Conservation (phyloP, 768 basidiomycete genomes). For the Mycena polygramma region DNA sequence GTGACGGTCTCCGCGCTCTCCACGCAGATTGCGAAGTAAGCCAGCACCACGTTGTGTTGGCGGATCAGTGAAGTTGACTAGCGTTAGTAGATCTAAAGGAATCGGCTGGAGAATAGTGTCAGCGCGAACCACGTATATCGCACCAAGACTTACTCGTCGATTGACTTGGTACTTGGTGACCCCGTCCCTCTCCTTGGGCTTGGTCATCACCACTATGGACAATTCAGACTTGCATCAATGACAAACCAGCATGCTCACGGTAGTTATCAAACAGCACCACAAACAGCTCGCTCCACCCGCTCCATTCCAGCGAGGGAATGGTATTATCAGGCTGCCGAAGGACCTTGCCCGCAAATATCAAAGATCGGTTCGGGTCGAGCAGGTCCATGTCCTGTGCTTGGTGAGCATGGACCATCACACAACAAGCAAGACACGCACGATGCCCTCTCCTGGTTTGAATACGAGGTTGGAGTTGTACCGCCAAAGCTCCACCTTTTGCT, state of each 20-base stretch:
- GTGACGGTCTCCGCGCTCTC: constrained; percentile 47
- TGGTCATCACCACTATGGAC: constrained; percentile 86
- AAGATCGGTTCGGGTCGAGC: constrained; percentile 81
- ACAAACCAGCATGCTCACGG: constrained; percentile 57
- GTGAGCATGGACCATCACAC: constrained; percentile 8
- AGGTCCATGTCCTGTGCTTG: constrained; percentile 85
- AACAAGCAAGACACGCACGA: constrained; percentile 55
- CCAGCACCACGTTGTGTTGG: constrained; percentile 83
- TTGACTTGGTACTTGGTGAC: constrained; percentile 84
- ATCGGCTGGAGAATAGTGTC: constrained; percentile 74
- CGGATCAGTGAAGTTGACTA: constrained; percentile 87
- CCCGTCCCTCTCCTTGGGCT: constrained; percentile 83
- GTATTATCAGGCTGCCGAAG: constrained; percentile 82
- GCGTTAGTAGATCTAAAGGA: constrained; percentile 89
- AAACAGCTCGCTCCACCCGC: constrained; percentile 90
- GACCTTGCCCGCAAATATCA: constrained; percentile 87
- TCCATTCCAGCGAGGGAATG: constrained; percentile 42
- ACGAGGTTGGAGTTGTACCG: constrained; percentile 83
- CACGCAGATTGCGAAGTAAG: constrained; percentile 74
- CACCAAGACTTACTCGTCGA: constrained; percentile 68
- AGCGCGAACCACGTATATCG: constrained; percentile 21
- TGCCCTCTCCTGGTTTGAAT: constrained; percentile 83
- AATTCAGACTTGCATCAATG: not conserved
- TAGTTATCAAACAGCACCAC: constrained; percentile 97
- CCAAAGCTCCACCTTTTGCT: constrained; percentile 93